phyloP scores from a whole-genome alignment of 768 basidiomycete species.

The Solioccasus polychromus region DNA sequence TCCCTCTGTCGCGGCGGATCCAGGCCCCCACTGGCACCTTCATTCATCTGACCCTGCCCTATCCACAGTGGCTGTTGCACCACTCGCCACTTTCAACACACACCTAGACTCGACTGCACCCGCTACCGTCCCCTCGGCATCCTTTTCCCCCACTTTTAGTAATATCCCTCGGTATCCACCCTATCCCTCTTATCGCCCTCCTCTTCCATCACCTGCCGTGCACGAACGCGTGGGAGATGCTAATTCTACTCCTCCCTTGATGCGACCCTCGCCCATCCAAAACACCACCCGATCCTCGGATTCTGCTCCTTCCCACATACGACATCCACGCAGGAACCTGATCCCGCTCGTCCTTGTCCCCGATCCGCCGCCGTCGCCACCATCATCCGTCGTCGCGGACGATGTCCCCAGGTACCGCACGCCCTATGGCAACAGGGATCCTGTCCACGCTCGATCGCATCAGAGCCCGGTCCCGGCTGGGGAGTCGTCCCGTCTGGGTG shows the following conservation, averaged over 20 bases:
- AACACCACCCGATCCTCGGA: conserved; percentile 7
- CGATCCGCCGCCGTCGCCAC: conserved; percentile 10
- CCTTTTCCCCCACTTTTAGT: conserved; percentile 20
- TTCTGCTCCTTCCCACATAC: conserved; percentile 7
- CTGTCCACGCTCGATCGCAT: conserved; percentile 1
- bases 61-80: conserved; percentile 10
- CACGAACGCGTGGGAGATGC: conserved; percentile 17
- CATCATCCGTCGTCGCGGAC: conserved; percentile 13
- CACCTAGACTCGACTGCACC: conserved; percentile 12
- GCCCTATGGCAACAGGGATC: neutral
- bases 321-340: conserved; percentile 21
- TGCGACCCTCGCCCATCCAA: conserved; percentile 18
- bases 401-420: conserved; percentile 19
- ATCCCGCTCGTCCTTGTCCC: conserved; percentile 25
- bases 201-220: conserved; percentile 12
- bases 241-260: conserved; percentile 11
- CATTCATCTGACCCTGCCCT: conserved; percentile 10
- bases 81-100: conserved; percentile 8
- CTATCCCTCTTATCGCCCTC: conserved; percentile 24
- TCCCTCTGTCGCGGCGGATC: conserved; percentile 21
- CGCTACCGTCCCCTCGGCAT: conserved; percentile 14
- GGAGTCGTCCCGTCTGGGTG: conserved; percentile 6
- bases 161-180: conserved; percentile 21
- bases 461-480: conserved; percentile 2
- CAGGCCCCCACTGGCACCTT: conserved; percentile 17